Conservation (phyloP, 106 monocot genomes). For the Ottelia alismoides region DNA sequence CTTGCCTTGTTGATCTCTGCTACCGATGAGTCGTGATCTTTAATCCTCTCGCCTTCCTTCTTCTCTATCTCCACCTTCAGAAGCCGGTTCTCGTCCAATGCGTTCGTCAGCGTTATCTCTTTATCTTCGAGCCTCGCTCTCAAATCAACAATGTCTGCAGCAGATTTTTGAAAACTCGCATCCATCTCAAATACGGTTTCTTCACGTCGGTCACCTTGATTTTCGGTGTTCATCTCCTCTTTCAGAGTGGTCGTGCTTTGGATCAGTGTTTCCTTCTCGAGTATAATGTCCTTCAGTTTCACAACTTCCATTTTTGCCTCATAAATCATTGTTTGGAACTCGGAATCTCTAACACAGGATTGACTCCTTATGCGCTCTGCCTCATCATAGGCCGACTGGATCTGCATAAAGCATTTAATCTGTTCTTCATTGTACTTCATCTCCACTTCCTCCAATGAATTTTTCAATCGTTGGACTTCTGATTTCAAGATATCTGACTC, state of each 20-base stretch:
- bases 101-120: constrained; percentile 54
- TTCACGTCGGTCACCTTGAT: neutral
- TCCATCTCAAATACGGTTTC: constrained; percentile 12
- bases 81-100: constrained; percentile 52
- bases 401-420: constrained; percentile 26
- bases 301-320: constrained; percentile 19
- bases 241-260: constrained; percentile 5
- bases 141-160: constrained; percentile 31
- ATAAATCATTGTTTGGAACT: constrained; percentile 19
- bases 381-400: constrained; percentile 21
- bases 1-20: constrained; percentile 52
- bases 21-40: constrained; percentile 18
- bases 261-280: constrained; percentile 21
- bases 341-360: constrained; percentile 16
- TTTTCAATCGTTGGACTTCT: constrained; percentile 28
- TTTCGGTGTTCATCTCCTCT: neutral
- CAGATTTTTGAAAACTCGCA: constrained; percentile 14
- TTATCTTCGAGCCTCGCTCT: constrained; percentile 61
- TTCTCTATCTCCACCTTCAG: constrained; percentile 35
- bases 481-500: neutral
- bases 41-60: constrained; percentile 20
- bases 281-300: constrained; percentile 15
- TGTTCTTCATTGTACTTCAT: constrained; percentile 35
- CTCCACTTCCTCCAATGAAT: constrained; percentile 25
- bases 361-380: constrained; percentile 24